Percentiles rank a stretch among this genome's conserved stretches.
Conservation (phyloP, 1,284 basidiomycete genomes). For the Mycena citricolor region DNA sequence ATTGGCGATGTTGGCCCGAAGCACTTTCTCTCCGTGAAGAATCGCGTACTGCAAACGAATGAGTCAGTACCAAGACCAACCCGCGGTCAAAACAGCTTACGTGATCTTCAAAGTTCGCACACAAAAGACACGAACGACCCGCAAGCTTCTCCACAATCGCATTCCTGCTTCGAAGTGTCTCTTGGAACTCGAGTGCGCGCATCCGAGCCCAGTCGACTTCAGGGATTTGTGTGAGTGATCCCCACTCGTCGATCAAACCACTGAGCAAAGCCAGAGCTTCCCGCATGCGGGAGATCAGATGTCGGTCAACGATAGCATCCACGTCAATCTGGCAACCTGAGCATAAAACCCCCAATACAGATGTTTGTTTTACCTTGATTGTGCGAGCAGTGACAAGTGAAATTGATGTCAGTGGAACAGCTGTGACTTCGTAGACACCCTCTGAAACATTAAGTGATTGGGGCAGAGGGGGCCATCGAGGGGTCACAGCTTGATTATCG, state of each 20-base stretch:
- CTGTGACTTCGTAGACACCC: constrained; percentile 68
- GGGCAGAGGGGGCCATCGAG: constrained; percentile 71
- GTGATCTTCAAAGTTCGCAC: constrained; percentile 30
- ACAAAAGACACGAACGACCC: constrained; percentile 16
- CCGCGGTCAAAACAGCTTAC: constrained; percentile 27
- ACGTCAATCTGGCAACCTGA: constrained; percentile 60
- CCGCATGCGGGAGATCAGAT: constrained; percentile 63
- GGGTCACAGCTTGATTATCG: constrained; percentile 61
- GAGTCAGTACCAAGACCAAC: neutral
- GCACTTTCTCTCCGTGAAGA: constrained; percentile 72
- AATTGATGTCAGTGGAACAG: constrained; percentile 76
- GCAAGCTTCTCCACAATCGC: constrained; percentile 11
- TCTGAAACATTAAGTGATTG: constrained; percentile 47
- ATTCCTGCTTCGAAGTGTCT: constrained; percentile 64
- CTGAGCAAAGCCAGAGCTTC: constrained; percentile 51
- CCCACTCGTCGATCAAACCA: constrained; percentile 56
- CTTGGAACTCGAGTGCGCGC: constrained; percentile 91
- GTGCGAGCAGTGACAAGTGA: constrained; percentile 69
- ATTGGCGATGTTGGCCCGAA: constrained; percentile 71
- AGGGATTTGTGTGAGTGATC: constrained; percentile 45
- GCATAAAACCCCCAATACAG: constrained; percentile 10
- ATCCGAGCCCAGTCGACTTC: constrained; percentile 87
- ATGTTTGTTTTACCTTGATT: constrained; percentile 59
- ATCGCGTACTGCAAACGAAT: constrained; percentile 59
- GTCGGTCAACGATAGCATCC: constrained; percentile 63